Evolutionary conservation across 225 moss, liverwort and hornwort species (phyloP), one percentile per base, ranked within the genome.

Genomic region (Bryum argenteum): DNA sequence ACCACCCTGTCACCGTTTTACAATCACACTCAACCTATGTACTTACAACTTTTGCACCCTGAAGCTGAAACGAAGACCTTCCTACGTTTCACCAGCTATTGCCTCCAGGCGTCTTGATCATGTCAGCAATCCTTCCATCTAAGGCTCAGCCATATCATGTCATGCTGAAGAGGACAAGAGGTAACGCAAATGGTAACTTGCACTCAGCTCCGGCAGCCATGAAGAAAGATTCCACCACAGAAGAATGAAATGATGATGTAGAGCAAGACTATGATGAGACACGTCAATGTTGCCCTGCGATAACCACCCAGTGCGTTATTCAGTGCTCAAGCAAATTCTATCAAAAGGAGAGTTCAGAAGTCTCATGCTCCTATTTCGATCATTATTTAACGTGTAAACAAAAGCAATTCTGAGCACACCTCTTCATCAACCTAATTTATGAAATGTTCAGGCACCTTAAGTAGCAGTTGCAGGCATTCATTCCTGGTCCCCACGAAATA

Each of bases 211-310:
- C 84, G 78, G 75, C 84, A 84, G 51, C 80, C 53, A 20, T 63
- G 74, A 52, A 84, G 81, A 24, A 84, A 84, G 33, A 86, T 71
- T 20, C 86, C 86, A 10, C 80, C 86, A 72, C 86, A 86, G 59
- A 86, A 86, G 28, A 86, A 83, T 58, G 83, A 73, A 69, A 83
- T 67, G 70, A 86, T 67, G 55, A 86, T 83, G 72, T 86, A 86
- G 42, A 86, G 77, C 54, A 86, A 77, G 41, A 86, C 80, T 54
- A 86, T 13, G 69, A 86, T 80, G 83, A 86, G 80, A 69, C 86
- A 80, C 64, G 83, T 86, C 83, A 86, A 80, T 60, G 80, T 80
- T 71, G 80, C 80, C 83, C 84, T 84, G 72, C 75, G 40, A 75
- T 38, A 75, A 15, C 19, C 71, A 71, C 43, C 40, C 51, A 26